A percentile compares a stretch with the other conserved stretches of the same genome.
phyloP scores from a whole-genome alignment of 768 basidiomycete species.

The Lentinula aciculospora region DNA sequence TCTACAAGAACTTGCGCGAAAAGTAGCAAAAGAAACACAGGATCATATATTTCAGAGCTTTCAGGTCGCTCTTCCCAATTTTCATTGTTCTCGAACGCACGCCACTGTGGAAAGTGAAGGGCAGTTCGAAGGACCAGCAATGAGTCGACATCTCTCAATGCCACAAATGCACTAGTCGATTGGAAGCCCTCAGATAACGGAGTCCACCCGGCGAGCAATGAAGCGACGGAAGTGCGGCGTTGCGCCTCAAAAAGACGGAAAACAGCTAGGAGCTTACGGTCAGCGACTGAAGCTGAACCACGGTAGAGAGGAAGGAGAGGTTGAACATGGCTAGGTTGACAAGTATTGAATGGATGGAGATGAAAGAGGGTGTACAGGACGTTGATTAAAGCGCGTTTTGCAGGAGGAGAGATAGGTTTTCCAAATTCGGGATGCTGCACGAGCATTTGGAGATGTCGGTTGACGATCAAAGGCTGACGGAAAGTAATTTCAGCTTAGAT shows the following conservation, averaged over 20 bases:
- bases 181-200: conserved; percentile 29
- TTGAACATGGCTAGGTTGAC: conserved; percentile 78
- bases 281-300: conserved; percentile 63
- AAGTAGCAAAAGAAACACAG: conserved; percentile 67
- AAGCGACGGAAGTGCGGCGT: conserved; percentile 56
- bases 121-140: conserved; percentile 64
- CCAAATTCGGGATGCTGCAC: conserved; percentile 66
- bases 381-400: conserved; percentile 41
- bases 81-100: conserved; percentile 34
- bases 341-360: conserved; percentile 76
- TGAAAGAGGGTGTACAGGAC: conserved; percentile 65
- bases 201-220: conserved; percentile 67
- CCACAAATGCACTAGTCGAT: conserved; percentile 51
- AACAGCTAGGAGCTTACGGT: conserved; percentile 64
- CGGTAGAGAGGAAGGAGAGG: conserved; percentile 71
- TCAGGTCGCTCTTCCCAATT: conserved; percentile 15
- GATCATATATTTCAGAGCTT: conserved; percentile 64
- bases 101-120: conserved; percentile 63
- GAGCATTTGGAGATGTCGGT: conserved; percentile 70
- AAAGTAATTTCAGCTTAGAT: neutral
- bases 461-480: conserved; percentile 61
- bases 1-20: conserved; percentile 61
- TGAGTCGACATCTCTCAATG: conserved; percentile 67
- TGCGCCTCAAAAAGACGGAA: conserved; percentile 76
- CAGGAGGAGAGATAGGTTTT: conserved; percentile 29